A percentile compares a stretch with the other conserved stretches of the same genome.
Evolutionary conservation across 768 basidiomycete genomes (phyloP).

Genomic region (Boletellus ananas): DNA sequence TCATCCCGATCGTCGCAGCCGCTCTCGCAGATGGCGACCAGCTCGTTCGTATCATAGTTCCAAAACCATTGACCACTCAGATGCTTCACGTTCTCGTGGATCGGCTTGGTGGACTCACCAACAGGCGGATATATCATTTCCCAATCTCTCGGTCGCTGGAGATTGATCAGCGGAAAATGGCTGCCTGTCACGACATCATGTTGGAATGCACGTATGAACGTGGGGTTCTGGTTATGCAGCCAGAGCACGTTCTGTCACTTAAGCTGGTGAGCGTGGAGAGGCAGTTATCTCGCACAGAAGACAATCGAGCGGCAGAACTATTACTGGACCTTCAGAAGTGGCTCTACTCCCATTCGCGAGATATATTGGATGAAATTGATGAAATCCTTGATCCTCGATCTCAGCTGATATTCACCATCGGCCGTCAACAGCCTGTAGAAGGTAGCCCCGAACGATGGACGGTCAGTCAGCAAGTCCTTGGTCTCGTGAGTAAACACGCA

Average conservation of each 20-base stretch:
- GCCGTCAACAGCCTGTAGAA: constrained; percentile 35
- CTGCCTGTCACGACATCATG: constrained; percentile 17
- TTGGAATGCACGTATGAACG: constrained; percentile 32
- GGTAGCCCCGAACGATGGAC: constrained; percentile 19
- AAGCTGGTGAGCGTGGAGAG: constrained; percentile 34
- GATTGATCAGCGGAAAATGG: constrained; percentile 9
- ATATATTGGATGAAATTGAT: constrained; percentile 22
- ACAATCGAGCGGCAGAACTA: constrained; percentile 11
- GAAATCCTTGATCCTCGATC: constrained; percentile 36
- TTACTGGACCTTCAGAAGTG: constrained; percentile 18
- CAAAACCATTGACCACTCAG: constrained; percentile 40
- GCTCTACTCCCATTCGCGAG: constrained; percentile 16
- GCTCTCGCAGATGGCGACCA: constrained; percentile 39
- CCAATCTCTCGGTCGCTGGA: constrained; percentile 42
- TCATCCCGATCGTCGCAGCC: constrained; percentile 41
- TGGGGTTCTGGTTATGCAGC: constrained; percentile 44
- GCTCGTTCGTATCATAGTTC: constrained; percentile 43
- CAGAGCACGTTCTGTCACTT: constrained; percentile 49
- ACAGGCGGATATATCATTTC: constrained; percentile 42
- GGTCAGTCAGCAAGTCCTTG: constrained; percentile 13
- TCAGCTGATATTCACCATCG: constrained; percentile 47
- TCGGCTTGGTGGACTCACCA: constrained; percentile 39
- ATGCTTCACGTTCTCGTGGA: constrained; percentile 44
- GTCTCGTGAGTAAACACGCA: constrained; percentile 14
- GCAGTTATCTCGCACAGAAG: constrained; percentile 11